A percentile compares a stretch with the other conserved stretches of the same genome.
phyloP scores from a whole-genome alignment of 306 rosid species.

The Sicyos edulis region DNA sequence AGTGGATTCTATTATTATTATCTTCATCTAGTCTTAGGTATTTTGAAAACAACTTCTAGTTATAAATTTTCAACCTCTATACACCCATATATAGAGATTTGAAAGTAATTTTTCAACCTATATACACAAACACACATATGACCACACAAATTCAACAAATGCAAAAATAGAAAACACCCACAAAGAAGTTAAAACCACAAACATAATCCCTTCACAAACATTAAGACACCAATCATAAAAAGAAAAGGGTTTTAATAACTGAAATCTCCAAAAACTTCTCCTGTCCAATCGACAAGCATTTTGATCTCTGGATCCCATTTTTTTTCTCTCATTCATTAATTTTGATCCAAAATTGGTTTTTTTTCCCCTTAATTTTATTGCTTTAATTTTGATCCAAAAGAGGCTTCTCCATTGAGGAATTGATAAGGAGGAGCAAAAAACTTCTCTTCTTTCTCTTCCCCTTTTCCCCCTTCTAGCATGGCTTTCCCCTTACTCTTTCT shows the following conservation, averaged over 20 bases:
- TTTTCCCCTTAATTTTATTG: neutral
- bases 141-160: too few species aligned
- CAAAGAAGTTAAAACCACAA: too few species aligned
- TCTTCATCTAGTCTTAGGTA: too few species aligned
- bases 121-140: too few species aligned
- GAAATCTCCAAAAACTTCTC: neutral
- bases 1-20: too few species aligned
- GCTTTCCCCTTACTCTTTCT: constrained; percentile 4
- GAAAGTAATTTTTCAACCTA: too few species aligned
- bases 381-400: constrained; percentile 1
- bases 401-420: constrained; percentile 14
- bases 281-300: neutral
- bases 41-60: too few species aligned
- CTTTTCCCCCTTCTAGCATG: neutral
- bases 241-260: neutral
- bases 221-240: too few species aligned
- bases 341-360: neutral
- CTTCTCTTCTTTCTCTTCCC: neutral
- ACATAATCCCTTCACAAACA: too few species aligned
- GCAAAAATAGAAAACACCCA: too few species aligned
- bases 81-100: too few species aligned
- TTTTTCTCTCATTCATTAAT: neutral
- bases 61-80: too few species aligned
- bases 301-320: neutral
- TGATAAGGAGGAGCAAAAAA: constrained; percentile 12